phyloP scores from a whole-genome alignment of 106 monocot species.

The Dendrobium nobile region DNA sequence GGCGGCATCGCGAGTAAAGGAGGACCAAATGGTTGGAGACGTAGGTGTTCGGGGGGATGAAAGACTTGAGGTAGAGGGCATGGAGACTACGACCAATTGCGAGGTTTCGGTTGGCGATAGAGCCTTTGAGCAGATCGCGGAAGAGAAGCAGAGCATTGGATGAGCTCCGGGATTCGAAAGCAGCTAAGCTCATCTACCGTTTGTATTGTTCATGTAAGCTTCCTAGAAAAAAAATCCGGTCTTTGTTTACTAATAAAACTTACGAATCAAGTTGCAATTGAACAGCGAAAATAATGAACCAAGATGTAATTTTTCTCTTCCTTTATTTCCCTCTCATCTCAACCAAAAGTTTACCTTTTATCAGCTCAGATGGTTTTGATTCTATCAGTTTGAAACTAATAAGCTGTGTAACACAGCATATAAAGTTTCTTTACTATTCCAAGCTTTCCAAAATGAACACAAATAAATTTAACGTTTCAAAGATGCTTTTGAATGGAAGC shows the following conservation, averaged over 20 bases:
- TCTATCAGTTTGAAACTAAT: too few species aligned
- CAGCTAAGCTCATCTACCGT: not conserved
- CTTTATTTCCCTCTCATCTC: too few species aligned
- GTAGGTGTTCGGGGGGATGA: constrained; percentile 36
- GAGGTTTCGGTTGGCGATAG: constrained; percentile 30
- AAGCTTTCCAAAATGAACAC: too few species aligned
- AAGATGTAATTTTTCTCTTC: too few species aligned
- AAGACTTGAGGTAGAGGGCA: constrained; percentile 45
- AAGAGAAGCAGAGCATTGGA: not conserved
- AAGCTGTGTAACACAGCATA: too few species aligned
- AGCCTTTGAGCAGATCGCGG: constrained; percentile 26
- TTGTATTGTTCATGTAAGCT: not conserved
- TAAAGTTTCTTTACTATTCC: too few species aligned
- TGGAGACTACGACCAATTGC: constrained; percentile 36
- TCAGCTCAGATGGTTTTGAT: too few species aligned
- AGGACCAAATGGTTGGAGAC: constrained; percentile 55
- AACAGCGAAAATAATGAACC: too few species aligned
- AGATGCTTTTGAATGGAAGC: not conserved
- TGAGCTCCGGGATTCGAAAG: too few species aligned
- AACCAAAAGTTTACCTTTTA: too few species aligned
- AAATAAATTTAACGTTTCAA: not conserved
- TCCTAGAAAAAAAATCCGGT: too few species aligned
- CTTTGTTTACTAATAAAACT: not conserved
- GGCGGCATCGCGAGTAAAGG: constrained; percentile 45
- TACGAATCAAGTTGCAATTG: not conserved